Conservation (phyloP, 345 rosid species). For the Corchorus olitorius region DNA sequence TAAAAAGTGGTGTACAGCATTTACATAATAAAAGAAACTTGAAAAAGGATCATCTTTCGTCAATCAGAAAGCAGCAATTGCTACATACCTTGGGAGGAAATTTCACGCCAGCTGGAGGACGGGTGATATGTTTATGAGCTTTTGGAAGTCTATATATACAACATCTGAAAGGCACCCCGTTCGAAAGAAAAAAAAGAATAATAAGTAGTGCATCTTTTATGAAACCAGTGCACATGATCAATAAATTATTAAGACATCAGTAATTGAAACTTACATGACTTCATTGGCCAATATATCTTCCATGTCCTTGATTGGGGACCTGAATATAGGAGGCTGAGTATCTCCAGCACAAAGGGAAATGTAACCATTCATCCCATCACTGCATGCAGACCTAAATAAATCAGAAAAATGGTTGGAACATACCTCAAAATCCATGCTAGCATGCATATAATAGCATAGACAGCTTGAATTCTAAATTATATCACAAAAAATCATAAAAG, state of each 20-base stretch:
- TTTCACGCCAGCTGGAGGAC: conserved; percentile 61
- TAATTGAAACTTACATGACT: conserved; percentile 68
- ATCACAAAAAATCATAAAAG: background rate
- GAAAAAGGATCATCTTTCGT: background rate
- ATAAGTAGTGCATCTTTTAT: background rate
- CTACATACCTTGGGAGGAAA: conserved; percentile 72
- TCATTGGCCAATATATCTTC: conserved; percentile 84
- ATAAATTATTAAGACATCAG: background rate
- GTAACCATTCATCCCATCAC: conserved; percentile 97
- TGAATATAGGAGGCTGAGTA: conserved; percentile 68
- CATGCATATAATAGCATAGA: background rate
- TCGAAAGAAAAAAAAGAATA: background rate
- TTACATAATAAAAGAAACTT: background rate
- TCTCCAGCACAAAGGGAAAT: conserved; percentile 79
- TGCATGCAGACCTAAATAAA: conserved; percentile 56
- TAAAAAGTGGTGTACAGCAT: background rate
- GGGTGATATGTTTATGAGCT: conserved; percentile 57
- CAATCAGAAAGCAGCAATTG: background rate
- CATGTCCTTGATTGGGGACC: conserved; percentile 79
- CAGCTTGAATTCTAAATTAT: conserved; percentile 1
- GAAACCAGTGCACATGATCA: background rate
- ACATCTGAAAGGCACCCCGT: conserved; percentile 53
- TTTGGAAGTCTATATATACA: conserved; percentile 84
- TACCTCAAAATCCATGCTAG: conserved; percentile 6
- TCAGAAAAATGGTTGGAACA: conserved; percentile 31